These are phyloP conservation scores for Rhinocladiella similis DNA, from an alignment of 2,329 filamentous ascomycete genomes.

Conservation along the genomic window DNA sequence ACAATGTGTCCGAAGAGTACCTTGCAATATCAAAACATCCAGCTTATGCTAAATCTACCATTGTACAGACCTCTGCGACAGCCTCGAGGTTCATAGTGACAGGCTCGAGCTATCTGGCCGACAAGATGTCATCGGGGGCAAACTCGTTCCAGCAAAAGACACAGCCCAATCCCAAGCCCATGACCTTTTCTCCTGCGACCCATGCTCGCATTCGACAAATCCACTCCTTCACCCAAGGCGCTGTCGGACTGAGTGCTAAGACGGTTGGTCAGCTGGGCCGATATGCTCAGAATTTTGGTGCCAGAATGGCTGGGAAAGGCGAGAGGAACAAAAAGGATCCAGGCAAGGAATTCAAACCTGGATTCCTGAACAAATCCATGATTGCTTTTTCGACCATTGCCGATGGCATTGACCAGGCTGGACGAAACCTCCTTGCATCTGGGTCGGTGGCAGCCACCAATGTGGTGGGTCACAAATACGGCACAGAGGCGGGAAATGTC, in stretches of 20 bases:
- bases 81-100: slow-evolving; percentile 93
- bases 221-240: slow-evolving; percentile 78
- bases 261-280: slow-evolving; percentile 82
- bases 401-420: slow-evolving; percentile 88
- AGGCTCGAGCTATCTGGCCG: slow-evolving; percentile 75
- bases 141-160: slow-evolving; percentile 78
- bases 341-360: slow-evolving; percentile 83
- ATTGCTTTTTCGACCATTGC: slow-evolving; percentile 95
- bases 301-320: slow-evolving; percentile 66
- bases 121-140: slow-evolving; percentile 73
- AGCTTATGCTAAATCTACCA: slow-evolving; percentile 81
- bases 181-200: slow-evolving; percentile 84
- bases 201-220: slow-evolving; percentile 85
- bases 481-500: slow-evolving; percentile 77
- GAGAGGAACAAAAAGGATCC: slow-evolving; percentile 59
- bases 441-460: slow-evolving; percentile 77
- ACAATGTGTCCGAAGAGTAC: slow-evolving; percentile 58
- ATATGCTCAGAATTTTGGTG: slow-evolving; percentile 87
- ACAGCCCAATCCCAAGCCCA: slow-evolving; percentile 73
- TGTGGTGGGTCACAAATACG: slow-evolving; percentile 87
- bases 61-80: slow-evolving; percentile 83
- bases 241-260: slow-evolving; percentile 77
- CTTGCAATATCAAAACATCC: slow-evolving; percentile 79
- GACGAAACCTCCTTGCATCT: slow-evolving; percentile 72
- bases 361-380: slow-evolving; percentile 89